Conservation (phyloP, 129 eudicot species). For the Lactuca sativa region DNA sequence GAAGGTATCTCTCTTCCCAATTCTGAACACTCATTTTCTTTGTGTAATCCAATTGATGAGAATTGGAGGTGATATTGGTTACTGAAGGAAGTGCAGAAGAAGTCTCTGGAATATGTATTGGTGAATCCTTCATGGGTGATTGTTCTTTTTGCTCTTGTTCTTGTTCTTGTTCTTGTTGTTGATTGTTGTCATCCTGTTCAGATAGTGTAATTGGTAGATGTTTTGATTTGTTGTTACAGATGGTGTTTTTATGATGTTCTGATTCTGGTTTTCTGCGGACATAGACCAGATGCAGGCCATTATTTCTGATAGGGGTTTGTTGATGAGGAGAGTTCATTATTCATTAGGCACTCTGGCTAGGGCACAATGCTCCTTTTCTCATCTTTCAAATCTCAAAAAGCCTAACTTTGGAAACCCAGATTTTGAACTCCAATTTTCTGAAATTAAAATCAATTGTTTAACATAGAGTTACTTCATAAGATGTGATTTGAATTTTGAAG, state of each 20-base stretch:
- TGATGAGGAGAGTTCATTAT: slow-evolving; percentile 20
- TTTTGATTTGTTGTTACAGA: slow-evolving; percentile 29
- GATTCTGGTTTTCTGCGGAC: slow-evolving; percentile 60
- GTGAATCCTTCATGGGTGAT: slow-evolving; percentile 26
- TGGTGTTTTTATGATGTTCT: slow-evolving; percentile 37
- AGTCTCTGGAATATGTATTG: slow-evolving; percentile 17
- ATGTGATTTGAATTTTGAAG: no score
- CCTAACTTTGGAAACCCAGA: slow-evolving; percentile 22
- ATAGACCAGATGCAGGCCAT: slow-evolving; percentile 57
- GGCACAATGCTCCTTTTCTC: slow-evolving; percentile 40
- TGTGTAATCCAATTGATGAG: slow-evolving; percentile 14
- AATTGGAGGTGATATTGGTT: slow-evolving; percentile 21
- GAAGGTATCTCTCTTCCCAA: slow-evolving; percentile 58
- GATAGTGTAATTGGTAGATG: slow-evolving; percentile 26
- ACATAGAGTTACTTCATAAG: no score
- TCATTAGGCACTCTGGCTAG: slow-evolving; percentile 27
- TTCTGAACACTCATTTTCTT: slow-evolving; percentile 30
- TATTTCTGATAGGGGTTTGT: slow-evolving; percentile 32
- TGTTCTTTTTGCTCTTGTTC: slow-evolving; percentile 24
- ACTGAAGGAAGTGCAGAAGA: slow-evolving; percentile 36
- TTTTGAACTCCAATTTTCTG: slow-evolving; percentile 16
- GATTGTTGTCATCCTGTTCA: slow-evolving; percentile 29
- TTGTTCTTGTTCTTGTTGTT: slow-evolving; percentile 22
- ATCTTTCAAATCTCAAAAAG: slow-evolving; percentile 34
- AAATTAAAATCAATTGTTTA: no score